Percentiles rank a stretch among this genome's conserved stretches.
These are phyloP conservation scores for Calocybe gambosa DNA, from an alignment of 1,284 basidiomycete species.

Conservation along the genomic window DNA sequence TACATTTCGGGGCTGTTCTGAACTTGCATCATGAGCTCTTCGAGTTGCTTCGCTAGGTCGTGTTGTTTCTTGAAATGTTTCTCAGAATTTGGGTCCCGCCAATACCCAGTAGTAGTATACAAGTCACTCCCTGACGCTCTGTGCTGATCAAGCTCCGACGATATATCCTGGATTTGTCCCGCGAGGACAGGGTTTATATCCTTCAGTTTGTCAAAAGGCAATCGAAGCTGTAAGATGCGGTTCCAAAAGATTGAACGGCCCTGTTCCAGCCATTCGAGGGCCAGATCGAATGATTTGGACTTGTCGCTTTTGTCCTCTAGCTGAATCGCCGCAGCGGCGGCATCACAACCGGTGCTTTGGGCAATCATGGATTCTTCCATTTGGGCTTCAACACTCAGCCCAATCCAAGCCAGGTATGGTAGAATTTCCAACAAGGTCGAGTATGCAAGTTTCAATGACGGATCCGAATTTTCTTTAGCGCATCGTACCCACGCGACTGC, in stretches of 20 bases:
- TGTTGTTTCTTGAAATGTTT: conserved; percentile 11
- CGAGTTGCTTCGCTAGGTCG: conserved; percentile 17
- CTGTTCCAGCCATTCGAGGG: conserved; percentile 22
- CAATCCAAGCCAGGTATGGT: conserved; percentile 17
- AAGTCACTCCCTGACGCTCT: background rate
- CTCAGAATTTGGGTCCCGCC: background rate
- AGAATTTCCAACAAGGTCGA: conserved; percentile 14
- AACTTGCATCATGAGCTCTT: conserved; percentile 15
- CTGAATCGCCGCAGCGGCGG: conserved; percentile 16
- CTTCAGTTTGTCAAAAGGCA: conserved; percentile 23
- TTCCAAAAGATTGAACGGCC: conserved; percentile 22
- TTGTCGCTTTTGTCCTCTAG: background rate
- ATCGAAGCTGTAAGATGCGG: conserved; percentile 20
- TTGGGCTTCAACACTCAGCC: conserved; percentile 11
- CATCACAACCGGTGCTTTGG: conserved; percentile 9
- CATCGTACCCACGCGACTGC: conserved; percentile 3
- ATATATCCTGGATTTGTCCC: conserved; percentile 16
- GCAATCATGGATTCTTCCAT: conserved; percentile 1
- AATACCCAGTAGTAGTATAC: background rate
- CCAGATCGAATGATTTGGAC: conserved; percentile 8
- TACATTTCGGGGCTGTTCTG: conserved; percentile 5
- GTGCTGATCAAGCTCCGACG: conserved; percentile 7
- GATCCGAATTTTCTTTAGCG: background rate
- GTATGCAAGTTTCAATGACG: conserved; percentile 16
- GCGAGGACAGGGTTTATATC: conserved; percentile 16